Base-by-base conservation (phyloP, 441 rosid species). In the Populus hybrid region DNA sequence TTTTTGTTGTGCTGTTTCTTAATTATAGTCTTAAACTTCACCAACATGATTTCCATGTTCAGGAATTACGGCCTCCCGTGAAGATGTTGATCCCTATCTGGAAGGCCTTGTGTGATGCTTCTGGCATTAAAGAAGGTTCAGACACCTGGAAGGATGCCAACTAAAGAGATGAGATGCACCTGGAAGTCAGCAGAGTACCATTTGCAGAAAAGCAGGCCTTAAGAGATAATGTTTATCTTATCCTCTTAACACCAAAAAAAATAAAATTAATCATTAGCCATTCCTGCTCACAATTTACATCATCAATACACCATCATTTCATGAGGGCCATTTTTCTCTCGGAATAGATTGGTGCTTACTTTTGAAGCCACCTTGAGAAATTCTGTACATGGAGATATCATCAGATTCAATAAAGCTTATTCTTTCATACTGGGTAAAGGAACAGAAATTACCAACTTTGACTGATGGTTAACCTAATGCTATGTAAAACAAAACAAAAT, bases 1-100 rank as follows among this genome's bases (percentile, higher is more conserved):
- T 11, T 23, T 26, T 29, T 20, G 23, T 4, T 10, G 29, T 4
- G 56, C 9, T 23, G 4, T 29, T 69, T 29, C n/a, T 67, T 50
- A 29, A 14, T 23, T 40, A 28, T 42, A 0, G 31, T 6, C 12
- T 28, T 72, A 14, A 35, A 45, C 20, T 21, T 72, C 16, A 42
- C 26, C 6, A 53, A 64, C 9, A 36, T 40, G 78, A 73, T 66
- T 76, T 28, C 38, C 31, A 64, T 80, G 29, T 76, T 78, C 83
- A 95, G 98, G 91, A 91, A 84, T 79, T 89, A 76, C 92, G 79
- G 23, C 98, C 94, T 6, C 95, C 97, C 10, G 75, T 91, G 85
- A 96, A 90, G 87, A 91, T 93, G 90, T 75, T 92, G 87, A 85
- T 90, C 75, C 98, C 96, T 28, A 81, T 93, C 71, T 94, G 97